phyloP scores from a whole-genome alignment of 495 filamentous ascomycete genomes.

The Parachaetomium inaequale region DNA sequence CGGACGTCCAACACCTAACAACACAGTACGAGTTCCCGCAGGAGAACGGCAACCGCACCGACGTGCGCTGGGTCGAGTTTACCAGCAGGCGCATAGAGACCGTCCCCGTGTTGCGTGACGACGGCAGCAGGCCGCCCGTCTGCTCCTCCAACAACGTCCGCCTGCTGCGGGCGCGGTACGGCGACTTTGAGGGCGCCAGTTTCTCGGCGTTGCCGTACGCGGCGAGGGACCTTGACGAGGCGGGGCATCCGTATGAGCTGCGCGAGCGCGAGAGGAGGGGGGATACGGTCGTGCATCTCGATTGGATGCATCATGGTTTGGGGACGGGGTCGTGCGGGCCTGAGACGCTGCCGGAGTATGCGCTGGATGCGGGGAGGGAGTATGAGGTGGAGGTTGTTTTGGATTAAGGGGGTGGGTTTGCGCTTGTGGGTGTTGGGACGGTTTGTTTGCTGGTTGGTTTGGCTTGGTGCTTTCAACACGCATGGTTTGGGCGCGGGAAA shows the following conservation, averaged over 20 bases:
- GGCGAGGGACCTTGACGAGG: constrained; percentile 51
- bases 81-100: background rate
- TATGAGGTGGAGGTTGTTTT: constrained; percentile 49
- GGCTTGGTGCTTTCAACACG: no score
- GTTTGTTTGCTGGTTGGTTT: no score
- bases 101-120: no score
- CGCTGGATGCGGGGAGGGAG: constrained; percentile 41
- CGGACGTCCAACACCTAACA: background rate
- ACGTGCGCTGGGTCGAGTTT: constrained; percentile 57
- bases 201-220: constrained; percentile 56
- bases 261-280: constrained; percentile 34
- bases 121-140: no score
- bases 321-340: constrained; percentile 53
- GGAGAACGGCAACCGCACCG: constrained; percentile 61
- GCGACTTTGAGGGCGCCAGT: constrained; percentile 40
- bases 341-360: constrained; percentile 49
- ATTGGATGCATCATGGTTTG: constrained; percentile 56
- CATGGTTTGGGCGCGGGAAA: constrained; percentile 53
- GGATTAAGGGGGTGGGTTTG: constrained; percentile 27
- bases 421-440: no score
- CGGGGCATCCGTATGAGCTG: constrained; percentile 60
- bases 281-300: constrained; percentile 56
- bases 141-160: no score
- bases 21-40: constrained; percentile 63
- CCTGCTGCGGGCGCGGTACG: constrained; percentile 40